Conservation (phyloP, 2,329 filamentous ascomycete genomes). For the Phoma sp. region DNA sequence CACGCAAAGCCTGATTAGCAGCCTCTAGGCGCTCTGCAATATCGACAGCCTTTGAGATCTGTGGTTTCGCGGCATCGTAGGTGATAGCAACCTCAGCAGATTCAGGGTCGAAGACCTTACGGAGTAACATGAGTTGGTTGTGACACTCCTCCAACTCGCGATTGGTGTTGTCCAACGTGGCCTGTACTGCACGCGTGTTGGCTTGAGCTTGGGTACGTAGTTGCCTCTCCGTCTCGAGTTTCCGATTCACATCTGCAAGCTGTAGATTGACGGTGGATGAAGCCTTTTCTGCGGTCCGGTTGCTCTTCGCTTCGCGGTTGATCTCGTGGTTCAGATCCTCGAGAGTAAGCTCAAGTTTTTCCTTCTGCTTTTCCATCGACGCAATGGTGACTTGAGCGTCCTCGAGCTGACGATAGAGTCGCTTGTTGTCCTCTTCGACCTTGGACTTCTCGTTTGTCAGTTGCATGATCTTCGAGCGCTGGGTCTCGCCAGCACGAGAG, state of each 20-base stretch:
- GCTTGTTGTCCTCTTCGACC: slow-evolving; percentile 81
- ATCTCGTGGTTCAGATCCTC: slow-evolving; percentile 95
- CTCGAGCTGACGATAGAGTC: slow-evolving; percentile 81
- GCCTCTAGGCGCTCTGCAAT: slow-evolving; percentile 86
- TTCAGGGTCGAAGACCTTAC: slow-evolving; percentile 86
- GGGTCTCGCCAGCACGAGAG: slow-evolving; percentile 83
- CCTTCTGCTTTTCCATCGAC: slow-evolving; percentile 89
- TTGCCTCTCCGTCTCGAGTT: slow-evolving; percentile 88
- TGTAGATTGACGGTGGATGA: slow-evolving; percentile 81
- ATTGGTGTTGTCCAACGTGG: slow-evolving; percentile 78
- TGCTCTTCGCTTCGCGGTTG: slow-evolving; percentile 85
- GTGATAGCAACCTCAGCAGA: slow-evolving; percentile 68
- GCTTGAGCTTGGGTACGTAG: slow-evolving; percentile 83
- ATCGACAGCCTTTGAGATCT: slow-evolving; percentile 72
- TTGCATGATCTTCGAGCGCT: slow-evolving; percentile 75
- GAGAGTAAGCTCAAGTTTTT: slow-evolving; percentile 85
- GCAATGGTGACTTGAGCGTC: slow-evolving; percentile 84
- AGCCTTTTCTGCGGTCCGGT: slow-evolving; percentile 86
- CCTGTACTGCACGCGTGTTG: slow-evolving; percentile 81
- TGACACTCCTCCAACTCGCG: slow-evolving; percentile 82
- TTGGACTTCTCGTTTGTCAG: slow-evolving; percentile 84
- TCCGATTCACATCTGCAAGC: slow-evolving; percentile 86
- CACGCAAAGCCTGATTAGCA: slow-evolving; percentile 83
- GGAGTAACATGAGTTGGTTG: slow-evolving; percentile 78
- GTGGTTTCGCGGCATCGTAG: slow-evolving; percentile 72